Evolutionary conservation across 164 flowering plant species (phyloP).

Genomic region (Piper longum): DNA sequence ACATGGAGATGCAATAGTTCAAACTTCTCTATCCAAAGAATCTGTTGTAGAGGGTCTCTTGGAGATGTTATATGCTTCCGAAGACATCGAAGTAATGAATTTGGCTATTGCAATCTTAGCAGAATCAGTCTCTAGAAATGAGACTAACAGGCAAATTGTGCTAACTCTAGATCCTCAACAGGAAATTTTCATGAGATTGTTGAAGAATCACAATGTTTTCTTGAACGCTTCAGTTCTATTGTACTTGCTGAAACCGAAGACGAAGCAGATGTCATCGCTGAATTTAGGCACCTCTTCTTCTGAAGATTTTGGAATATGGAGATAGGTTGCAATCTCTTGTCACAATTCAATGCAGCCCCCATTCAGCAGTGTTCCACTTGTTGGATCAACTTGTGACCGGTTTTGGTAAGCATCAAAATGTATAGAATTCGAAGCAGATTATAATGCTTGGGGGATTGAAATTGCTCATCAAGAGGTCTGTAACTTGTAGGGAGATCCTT

Average conservation of each 20-base stretch:
- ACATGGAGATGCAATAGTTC: slow-evolving; percentile 22
- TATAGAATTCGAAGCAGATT: slow-evolving; percentile 45
- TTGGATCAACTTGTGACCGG: slow-evolving; percentile 48
- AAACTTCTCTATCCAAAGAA: slow-evolving; percentile 28
- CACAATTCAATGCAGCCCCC: slow-evolving; percentile 35
- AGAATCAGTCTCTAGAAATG: slow-evolving; percentile 30
- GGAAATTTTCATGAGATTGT: slow-evolving; percentile 33
- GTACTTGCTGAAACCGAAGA: slow-evolving; percentile 45
- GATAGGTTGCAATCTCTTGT: slow-evolving; percentile 45
- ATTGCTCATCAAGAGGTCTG: slow-evolving; percentile 25
- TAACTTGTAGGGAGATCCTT: slow-evolving; percentile 45
- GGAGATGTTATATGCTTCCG: slow-evolving; percentile 41
- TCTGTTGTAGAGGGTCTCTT: slow-evolving; percentile 46
- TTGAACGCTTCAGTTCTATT: slow-evolving; percentile 51
- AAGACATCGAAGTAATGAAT: slow-evolving; percentile 46
- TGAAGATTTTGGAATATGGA: slow-evolving; percentile 56
- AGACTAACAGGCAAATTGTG: slow-evolving; percentile 25
- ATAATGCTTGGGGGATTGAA: slow-evolving; percentile 48
- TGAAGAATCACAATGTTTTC: slow-evolving; percentile 38
- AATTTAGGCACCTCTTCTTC: slow-evolving; percentile 56
- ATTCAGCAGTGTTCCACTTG: slow-evolving; percentile 46
- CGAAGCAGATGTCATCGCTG: slow-evolving; percentile 46
- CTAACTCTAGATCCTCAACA: slow-evolving; percentile 54
- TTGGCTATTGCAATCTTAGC: slow-evolving; percentile 46
- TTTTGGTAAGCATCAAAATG: slow-evolving; percentile 39